Conservation (phyloP, 1,284 basidiomycete genomes). For the Hemileccinum hortonii region DNA sequence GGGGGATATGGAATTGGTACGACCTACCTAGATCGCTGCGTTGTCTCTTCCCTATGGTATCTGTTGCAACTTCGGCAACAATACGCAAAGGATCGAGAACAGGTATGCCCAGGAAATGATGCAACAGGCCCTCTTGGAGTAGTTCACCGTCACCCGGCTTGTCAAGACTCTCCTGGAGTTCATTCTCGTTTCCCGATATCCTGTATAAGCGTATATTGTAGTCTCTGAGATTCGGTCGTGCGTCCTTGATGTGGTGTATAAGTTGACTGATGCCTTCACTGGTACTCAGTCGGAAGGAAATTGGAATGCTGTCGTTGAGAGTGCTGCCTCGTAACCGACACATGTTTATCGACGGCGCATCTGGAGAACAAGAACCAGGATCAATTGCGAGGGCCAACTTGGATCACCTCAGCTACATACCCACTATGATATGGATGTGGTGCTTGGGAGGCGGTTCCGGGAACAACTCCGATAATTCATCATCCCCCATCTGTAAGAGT, state of each 20-base stretch:
- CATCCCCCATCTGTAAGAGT: too few relatives aligned
- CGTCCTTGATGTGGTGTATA: background rate
- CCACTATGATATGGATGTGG: background rate
- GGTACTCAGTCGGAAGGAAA: too few relatives aligned
- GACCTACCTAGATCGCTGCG: too few relatives aligned
- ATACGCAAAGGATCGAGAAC: too few relatives aligned
- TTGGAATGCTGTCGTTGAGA: too few relatives aligned
- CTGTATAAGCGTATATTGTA: too few relatives aligned
- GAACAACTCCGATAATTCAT: background rate
- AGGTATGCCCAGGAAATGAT: background rate
- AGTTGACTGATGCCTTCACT: background rate
- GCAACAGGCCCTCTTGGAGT: background rate
- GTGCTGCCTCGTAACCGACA: background rate
- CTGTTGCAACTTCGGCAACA: too few relatives aligned
- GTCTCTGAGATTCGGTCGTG: background rate
- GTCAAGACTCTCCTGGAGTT: background rate
- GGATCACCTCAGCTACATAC: background rate
- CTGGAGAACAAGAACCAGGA: background rate
- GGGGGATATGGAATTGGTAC: too few relatives aligned
- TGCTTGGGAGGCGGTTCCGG: background rate
- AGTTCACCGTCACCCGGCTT: background rate
- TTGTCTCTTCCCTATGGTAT: too few relatives aligned
- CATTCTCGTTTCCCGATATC: background rate
- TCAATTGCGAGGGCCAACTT: background rate
- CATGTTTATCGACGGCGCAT: background rate